Evolutionary conservation across 441 rosid species (phyloP).

Genomic region (Breynia disticha): DNA sequence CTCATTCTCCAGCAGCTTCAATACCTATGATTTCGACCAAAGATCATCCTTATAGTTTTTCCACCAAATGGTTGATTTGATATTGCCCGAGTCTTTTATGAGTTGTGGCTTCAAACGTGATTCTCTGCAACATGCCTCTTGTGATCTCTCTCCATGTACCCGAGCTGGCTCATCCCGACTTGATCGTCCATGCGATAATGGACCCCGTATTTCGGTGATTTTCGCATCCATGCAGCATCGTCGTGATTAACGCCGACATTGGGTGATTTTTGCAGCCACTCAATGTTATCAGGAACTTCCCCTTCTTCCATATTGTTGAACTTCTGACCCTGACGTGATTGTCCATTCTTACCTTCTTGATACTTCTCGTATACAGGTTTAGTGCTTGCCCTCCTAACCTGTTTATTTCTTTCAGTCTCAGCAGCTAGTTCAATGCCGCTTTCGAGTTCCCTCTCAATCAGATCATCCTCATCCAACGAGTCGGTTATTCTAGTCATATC

Average conservation of each 20-base stretch:
- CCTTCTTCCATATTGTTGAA: slow-evolving; percentile 32
- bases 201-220: slow-evolving; percentile 3
- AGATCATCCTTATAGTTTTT: too few species aligned
- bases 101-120: neutral
- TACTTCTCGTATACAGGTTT: slow-evolving; percentile 25
- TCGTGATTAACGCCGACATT: too few species aligned
- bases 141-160: slow-evolving; percentile 33
- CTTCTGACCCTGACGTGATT: neutral
- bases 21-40: too few species aligned
- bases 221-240: neutral
- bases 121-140: slow-evolving; percentile 23
- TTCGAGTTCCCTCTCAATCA: slow-evolving; percentile 83
- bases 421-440: slow-evolving; percentile 72
- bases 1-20: too few species aligned
- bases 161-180: slow-evolving; percentile 18
- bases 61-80: too few species aligned
- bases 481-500: slow-evolving; percentile 50
- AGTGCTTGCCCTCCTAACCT: slow-evolving; percentile 41
- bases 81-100: neutral
- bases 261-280: too few species aligned
- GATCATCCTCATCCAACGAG: slow-evolving; percentile 71
- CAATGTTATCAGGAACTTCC: slow-evolving; percentile 28
- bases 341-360: slow-evolving; percentile 24
- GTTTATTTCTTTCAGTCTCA: slow-evolving; percentile 47
- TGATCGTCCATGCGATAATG: slow-evolving; percentile 19